phyloP scores from a whole-genome alignment of 2,329 filamentous ascomycete species.

The Emergomyces africanus region DNA sequence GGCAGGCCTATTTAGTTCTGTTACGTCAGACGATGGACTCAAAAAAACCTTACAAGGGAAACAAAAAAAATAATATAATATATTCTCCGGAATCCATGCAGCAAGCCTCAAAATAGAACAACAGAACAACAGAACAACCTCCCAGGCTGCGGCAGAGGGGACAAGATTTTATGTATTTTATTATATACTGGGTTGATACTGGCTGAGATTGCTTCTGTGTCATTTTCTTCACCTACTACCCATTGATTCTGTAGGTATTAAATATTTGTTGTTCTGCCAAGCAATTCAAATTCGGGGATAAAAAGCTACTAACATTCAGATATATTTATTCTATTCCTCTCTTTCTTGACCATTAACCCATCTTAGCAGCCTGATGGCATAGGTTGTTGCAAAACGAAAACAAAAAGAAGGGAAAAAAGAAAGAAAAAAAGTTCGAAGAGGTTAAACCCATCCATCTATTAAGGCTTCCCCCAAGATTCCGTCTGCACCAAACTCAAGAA shows the following conservation, averaged over 20 bases:
- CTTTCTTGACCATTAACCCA: background rate
- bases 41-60: background rate
- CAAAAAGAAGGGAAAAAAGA: too few species aligned
- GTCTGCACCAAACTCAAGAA: conserved; percentile 37
- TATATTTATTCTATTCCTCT: background rate
- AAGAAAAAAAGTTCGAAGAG: background rate
- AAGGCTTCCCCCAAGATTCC: conserved; percentile 37
- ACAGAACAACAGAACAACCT: too few species aligned
- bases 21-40: background rate
- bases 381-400: background rate
- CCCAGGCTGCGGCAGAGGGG: too few species aligned
- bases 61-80: too few species aligned
- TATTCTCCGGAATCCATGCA: too few species aligned
- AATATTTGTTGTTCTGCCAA: background rate
- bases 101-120: too few species aligned
- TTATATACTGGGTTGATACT: too few species aligned
- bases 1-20: background rate
- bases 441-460: background rate
- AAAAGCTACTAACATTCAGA: background rate
- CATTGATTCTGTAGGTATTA: background rate
- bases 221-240: background rate
- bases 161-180: too few species aligned
- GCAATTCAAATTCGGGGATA: background rate
- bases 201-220: background rate
- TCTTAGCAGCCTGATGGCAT: background rate